Evolutionary conservation across 2,329 filamentous ascomycete species (phyloP).

Genomic region (Clarireedia homoeocarpa): DNA sequence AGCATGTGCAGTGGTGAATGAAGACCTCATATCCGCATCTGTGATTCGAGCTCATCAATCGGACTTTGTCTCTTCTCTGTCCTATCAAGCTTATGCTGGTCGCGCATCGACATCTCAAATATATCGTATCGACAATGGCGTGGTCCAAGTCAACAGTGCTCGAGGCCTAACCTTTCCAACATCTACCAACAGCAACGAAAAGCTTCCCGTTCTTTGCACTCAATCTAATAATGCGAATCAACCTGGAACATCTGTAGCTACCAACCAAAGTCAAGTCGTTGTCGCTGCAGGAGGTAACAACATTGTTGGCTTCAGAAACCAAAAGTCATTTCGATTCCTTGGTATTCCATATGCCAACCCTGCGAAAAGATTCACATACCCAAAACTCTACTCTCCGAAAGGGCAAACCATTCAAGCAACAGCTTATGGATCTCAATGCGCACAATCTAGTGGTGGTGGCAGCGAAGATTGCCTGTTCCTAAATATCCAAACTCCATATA

Average conservation of each 20-base stretch:
- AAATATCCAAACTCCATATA: constrained; percentile 33
- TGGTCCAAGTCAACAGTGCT: constrained; percentile 30
- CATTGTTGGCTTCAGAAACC: constrained; percentile 43
- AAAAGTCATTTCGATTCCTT: constrained; percentile 39
- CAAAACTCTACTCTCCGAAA: constrained; percentile 36
- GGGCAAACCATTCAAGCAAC: constrained; percentile 39
- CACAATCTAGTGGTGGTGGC: constrained; percentile 27
- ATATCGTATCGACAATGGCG: constrained; percentile 37
- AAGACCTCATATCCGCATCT: constrained; percentile 36
- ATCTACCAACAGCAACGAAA: constrained; percentile 22
- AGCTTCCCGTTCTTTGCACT: constrained; percentile 42
- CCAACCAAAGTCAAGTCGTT: constrained; percentile 32
- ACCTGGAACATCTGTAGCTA: constrained; percentile 28
- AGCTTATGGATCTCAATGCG: constrained; percentile 30
- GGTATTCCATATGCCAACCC: constrained; percentile 24
- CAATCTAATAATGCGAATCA: constrained; percentile 35
- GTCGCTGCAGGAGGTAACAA: constrained; percentile 36
- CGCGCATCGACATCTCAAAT: constrained; percentile 30
- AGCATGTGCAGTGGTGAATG: constrained; percentile 40
- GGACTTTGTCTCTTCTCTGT: constrained; percentile 39
- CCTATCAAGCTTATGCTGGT: constrained; percentile 37
- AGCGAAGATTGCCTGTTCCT: constrained; percentile 26
- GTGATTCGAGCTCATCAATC: constrained; percentile 35
- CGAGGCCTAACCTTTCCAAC: constrained; percentile 31
- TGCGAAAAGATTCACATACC: constrained; percentile 30